phyloP scores from a whole-genome alignment of 306 rosid species.

The Ammopiptanthus mongolicus region DNA sequence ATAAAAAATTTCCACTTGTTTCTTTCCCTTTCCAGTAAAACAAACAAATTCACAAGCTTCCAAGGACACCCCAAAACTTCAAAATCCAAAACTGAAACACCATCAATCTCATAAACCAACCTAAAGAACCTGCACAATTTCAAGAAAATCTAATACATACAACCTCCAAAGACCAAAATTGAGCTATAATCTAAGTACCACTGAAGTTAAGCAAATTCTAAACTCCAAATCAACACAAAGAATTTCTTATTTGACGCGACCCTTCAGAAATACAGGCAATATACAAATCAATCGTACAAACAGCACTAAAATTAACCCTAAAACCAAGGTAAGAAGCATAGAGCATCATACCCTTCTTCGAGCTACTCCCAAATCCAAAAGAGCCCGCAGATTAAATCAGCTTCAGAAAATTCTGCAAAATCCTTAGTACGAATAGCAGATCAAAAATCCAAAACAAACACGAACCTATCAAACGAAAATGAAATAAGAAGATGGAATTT shows the following conservation, averaged over 20 bases:
- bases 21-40: slow-evolving; percentile 20
- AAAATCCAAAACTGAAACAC: slow-evolving; percentile 17
- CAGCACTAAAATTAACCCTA: slow-evolving; percentile 37
- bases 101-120: neutral
- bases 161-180: neutral
- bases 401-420: neutral
- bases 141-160: slow-evolving; percentile 1
- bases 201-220: slow-evolving; percentile 25
- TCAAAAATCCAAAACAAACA: neutral
- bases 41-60: slow-evolving; percentile 40
- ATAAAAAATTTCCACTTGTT: neutral
- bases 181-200: slow-evolving; percentile 15
- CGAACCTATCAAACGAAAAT: neutral
- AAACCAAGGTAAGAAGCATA: slow-evolving; percentile 31
- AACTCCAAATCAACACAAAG: slow-evolving; percentile 5
- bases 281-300: slow-evolving; percentile 7
- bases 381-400: neutral
- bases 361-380: neutral
- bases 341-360: slow-evolving; percentile 39
- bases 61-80: slow-evolving; percentile 9
- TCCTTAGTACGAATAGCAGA: neutral
- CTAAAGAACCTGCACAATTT: neutral
- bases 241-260: slow-evolving; percentile 4
- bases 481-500: neutral
- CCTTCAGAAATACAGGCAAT: neutral